Base-by-base conservation (phyloP, 352 stramenopile genomes). In the Globisporangium rhizosaccharum region DNA sequence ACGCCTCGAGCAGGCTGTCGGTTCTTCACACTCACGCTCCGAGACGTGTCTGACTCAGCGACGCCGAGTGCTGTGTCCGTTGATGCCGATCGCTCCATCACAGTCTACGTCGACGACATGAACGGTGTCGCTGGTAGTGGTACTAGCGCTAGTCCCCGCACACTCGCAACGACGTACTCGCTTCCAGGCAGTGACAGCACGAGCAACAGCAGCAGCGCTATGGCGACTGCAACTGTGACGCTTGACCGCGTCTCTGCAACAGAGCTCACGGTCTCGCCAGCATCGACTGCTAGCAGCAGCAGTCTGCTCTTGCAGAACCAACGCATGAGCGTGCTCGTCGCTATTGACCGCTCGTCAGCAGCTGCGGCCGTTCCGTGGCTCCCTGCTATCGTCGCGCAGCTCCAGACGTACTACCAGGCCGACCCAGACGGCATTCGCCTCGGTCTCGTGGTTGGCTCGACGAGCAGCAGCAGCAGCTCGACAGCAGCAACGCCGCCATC, bases 91-190 rank as follows among this genome's bases (percentile, higher is more conserved):
- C 62, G 59, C 25, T 51, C 57, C 1, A 49, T 83, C 37, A 66
- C 59, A 15, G 23, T 88, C 54, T 88, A 75, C 44, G 61, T 87
- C 23, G 77, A 87, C 53, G 75, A 82, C 49, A 63, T 73, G 56
- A 87, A 85, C 36, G 73, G 67, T 28, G 62, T 58, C 25, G 55
- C 33, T 0, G 53, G 61, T 51, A 65, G 65, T 3, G 37, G 33
- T 20, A 39, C 33, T 1, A 41, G 49, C 4, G 63, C 55, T 11
- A 57, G 37, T 30, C n/a, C 37, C 1, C 63, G 46, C 20, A 26
- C 52, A 18, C 7, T 64, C 17, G 51, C 47, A 0, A 45, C 64
- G n/a, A 59, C 48, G 20, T 87, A 85, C 61, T 14, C 18, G 11
- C n/a, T 9, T 48, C 61, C 4, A 56, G 9, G 7, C 9, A 39